These are phyloP conservation scores for Neurospora sp. DNA, from an alignment of 495 filamentous ascomycete genomes.

Conservation along the genomic window DNA sequence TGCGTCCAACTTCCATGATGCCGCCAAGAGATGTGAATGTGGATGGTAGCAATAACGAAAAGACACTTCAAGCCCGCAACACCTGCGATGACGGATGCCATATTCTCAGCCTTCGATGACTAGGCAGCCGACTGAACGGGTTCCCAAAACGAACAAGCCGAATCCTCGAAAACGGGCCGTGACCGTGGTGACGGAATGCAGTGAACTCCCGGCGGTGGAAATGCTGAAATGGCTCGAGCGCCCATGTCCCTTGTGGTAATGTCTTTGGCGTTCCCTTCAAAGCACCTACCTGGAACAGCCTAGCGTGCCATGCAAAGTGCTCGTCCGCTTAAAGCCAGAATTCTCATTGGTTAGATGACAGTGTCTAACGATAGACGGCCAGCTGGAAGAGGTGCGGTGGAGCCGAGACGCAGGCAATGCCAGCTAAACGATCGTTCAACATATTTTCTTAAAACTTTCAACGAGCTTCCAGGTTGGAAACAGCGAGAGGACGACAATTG, in stretches of 20 bases:
- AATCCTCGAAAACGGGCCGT: background rate
- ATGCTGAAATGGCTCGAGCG: background rate
- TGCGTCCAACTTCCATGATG: background rate
- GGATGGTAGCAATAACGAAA: background rate
- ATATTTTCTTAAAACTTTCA: background rate
- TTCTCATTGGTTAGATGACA: background rate
- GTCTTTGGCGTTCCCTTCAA: slow-evolving; percentile 11
- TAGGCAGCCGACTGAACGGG: too few species aligned
- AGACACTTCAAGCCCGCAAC: background rate
- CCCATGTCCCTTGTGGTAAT: background rate
- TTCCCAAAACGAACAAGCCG: background rate
- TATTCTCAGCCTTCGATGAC: background rate
- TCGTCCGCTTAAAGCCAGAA: background rate
- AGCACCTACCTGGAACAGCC: slow-evolving; percentile 30
- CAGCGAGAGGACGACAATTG: background rate
- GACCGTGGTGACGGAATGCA: background rate
- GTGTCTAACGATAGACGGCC: background rate
- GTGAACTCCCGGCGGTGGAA: background rate
- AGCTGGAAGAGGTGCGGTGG: background rate
- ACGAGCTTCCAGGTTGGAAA: background rate
- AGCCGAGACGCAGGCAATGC: background rate
- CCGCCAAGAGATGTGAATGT: background rate
- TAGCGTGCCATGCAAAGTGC: slow-evolving; percentile 20
- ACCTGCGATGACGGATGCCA: background rate
- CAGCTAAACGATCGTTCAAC: background rate